Base-by-base conservation (phyloP, 306 rosid genomes). In the Quercus dentata region DNA sequence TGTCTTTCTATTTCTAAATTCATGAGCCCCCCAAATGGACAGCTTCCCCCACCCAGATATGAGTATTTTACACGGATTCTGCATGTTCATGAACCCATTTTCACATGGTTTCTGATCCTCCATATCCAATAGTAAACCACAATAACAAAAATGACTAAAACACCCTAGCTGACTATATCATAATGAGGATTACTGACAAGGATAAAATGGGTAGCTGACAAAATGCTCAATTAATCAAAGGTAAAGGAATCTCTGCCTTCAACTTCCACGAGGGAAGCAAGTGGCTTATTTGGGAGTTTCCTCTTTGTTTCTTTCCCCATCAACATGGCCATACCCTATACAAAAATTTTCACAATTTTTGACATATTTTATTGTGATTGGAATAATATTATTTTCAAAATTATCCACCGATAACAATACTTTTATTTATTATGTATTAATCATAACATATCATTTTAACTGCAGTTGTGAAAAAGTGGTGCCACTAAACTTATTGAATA, bases 31-130 rank as follows among this genome's bases (percentile, higher is more conserved):
- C 73, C 76, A 56, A 35, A 1, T 49, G 27, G 82, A 49, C 71
- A 75, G 58, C 20, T 82, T 67, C 58, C 55, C 74, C 71, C 56
- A 70, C 70, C 74, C 31, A 78, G 75, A 67, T 54, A 74, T 44
- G 87, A 86, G 90, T 92, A 86, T 83, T 86, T 87, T 85, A 86
- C 88, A 85, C 75, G 88, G 86, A 83, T 85, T 78, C 78, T 75
- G 84, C 94, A 82, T 83, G 87, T 87, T 85, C 89, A 79, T 76
- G 74, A 35, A 82, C 14, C 83, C 72, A 82, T 63, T 82, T 31
- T 75, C 97, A 90, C 90, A 87, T 91, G 97, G 82, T 79, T 83
- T 90, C 91, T 84, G 94, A 83, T 89, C 85, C 73, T 52, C 4
- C 41, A 76, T 82, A 79, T 80, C 76, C 79, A 77, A 21, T 74